phyloP scores from a whole-genome alignment of 306 rosid species.

The Prinsepia uniflora region DNA sequence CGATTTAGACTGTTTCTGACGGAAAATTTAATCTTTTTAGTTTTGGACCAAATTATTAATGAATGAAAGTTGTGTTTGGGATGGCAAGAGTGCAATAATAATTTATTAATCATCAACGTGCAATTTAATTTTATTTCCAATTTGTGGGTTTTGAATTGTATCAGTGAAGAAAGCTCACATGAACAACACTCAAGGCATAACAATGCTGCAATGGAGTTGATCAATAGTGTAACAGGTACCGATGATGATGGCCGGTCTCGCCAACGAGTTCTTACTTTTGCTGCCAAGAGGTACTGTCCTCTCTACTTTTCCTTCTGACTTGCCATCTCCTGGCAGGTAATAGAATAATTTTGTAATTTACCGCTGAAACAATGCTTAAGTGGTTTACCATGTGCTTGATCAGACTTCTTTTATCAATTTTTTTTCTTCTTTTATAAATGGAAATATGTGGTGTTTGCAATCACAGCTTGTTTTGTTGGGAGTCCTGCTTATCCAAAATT shows the following conservation, averaged over 20 bases:
- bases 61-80: background rate
- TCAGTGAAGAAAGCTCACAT: conserved; percentile 61
- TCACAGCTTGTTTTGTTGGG: background rate
- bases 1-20: background rate
- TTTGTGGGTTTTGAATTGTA: conserved; percentile 23
- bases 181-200: conserved; percentile 57
- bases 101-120: background rate
- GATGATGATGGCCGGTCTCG: conserved; percentile 98
- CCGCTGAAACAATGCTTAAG: background rate
- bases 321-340: background rate
- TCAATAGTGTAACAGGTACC: conserved; percentile 73
- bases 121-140: conserved; percentile 2
- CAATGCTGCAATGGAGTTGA: conserved; percentile 86
- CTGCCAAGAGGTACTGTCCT: conserved; percentile 76
- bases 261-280: conserved; percentile 92
- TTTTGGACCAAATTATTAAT: background rate
- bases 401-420: background rate
- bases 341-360: background rate
- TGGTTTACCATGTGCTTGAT: background rate
- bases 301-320: conserved; percentile 11
- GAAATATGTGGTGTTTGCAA: background rate
- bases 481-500: conserved; percentile 5
- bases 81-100: background rate
- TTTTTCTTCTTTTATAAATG: background rate
- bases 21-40: background rate